Conservation (phyloP, 495 filamentous ascomycete genomes). For the Elasticomyces elasticus region DNA sequence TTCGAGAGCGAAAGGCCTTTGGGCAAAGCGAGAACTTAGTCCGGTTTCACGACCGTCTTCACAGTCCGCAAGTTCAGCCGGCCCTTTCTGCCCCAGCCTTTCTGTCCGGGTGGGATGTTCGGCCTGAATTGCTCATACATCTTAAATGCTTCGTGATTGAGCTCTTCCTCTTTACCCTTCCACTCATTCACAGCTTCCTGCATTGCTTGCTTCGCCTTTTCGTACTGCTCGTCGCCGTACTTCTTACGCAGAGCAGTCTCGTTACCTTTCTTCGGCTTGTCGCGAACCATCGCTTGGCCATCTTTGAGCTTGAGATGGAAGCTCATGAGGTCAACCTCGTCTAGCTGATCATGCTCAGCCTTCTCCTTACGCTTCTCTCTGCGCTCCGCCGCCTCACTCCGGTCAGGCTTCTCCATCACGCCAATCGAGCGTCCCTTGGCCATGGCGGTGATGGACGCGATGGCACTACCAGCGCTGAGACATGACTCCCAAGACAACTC, state of each 20-base stretch:
- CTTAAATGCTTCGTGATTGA: constrained; percentile 17
- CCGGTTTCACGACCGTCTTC: too few relatives aligned
- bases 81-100: constrained; percentile 24
- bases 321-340: constrained; percentile 17
- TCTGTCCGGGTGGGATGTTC: constrained; percentile 15
- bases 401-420: constrained; percentile 13
- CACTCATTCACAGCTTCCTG: constrained; percentile 15
- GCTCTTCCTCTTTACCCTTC: constrained; percentile 21
- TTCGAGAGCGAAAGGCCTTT: too few relatives aligned
- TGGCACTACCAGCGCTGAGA: constrained; percentile 18
- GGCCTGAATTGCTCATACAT: constrained; percentile 24
- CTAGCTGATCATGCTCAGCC: constrained; percentile 6
- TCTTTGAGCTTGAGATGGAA: constrained; percentile 21
- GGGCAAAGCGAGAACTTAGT: too few relatives aligned
- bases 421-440: constrained; percentile 23
- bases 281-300: constrained; percentile 7
- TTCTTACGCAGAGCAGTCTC: constrained; percentile 17
- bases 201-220: constrained; percentile 9
- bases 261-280: constrained; percentile 19
- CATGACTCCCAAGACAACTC: constrained; percentile 16
- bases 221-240: constrained; percentile 20
- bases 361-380: constrained; percentile 2
- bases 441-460: constrained; percentile 19
- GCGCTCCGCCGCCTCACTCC: neutral
- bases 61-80: constrained; percentile 18